A percentile compares a stretch with the other conserved stretches of the same genome.
Evolutionary conservation across 1,284 basidiomycete species (phyloP).

Genomic region (Ustilago loliicola): DNA sequence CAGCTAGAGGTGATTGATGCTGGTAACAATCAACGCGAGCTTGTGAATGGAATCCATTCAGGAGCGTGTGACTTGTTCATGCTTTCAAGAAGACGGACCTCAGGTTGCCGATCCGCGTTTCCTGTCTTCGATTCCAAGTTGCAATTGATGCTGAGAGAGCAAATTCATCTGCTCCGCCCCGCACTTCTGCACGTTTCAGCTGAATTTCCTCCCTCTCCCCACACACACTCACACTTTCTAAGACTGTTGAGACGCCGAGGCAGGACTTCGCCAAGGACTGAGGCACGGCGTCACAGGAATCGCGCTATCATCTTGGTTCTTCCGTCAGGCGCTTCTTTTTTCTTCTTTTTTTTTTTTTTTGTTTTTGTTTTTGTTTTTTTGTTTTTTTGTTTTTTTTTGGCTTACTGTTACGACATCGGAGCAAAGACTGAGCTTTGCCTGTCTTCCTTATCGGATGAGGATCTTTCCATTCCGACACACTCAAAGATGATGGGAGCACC

Average conservation of each 20-base stretch:
- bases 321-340: not conserved
- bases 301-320: not conserved
- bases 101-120: constrained; percentile 13
- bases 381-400: no score
- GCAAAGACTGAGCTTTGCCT: not conserved
- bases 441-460: constrained; percentile 24
- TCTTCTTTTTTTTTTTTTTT: no score
- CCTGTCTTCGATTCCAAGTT: not conserved
- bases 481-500: not conserved
- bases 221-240: not conserved
- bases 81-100: not conserved
- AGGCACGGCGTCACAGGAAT: not conserved
- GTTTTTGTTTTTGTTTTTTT: no score
- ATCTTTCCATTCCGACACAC: constrained; percentile 18
- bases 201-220: not conserved
- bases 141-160: not conserved
- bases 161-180: constrained; percentile 11
- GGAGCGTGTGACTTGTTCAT: constrained; percentile 11
- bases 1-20: no score
- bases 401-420: constrained; percentile 11
- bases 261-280: not conserved
- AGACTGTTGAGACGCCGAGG: not conserved
- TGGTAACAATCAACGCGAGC: no score
- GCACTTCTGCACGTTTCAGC: constrained; percentile 1
- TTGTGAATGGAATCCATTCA: not conserved